Evolutionary conservation across 169 alveolate genomes (phyloP).

Genomic region (Plasmodium gaboni): DNA sequence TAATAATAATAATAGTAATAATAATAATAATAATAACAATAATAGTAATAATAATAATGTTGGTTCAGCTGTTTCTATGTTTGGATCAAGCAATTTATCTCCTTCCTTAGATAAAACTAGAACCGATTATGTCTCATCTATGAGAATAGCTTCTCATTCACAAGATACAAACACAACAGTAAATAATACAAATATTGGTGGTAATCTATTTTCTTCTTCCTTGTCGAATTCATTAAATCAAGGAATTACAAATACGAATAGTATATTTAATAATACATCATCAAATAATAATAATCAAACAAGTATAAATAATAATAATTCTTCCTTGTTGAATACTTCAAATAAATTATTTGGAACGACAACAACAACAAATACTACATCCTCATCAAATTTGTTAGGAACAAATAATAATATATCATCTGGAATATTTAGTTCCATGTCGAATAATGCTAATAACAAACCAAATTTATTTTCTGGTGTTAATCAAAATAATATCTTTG

Average conservation of each 20-base stretch:
- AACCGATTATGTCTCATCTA: conserved; percentile 25
- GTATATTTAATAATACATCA: background rate
- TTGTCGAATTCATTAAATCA: background rate
- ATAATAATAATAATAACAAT: background rate
- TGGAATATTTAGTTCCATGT: background rate
- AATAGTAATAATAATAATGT: background rate
- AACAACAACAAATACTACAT: background rate
- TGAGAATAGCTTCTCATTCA: conserved; percentile 19
- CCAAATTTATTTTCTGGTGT: conserved; percentile 24
- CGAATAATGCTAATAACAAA: background rate
- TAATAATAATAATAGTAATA: background rate
- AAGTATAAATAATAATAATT: background rate
- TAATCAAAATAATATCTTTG: conserved; percentile 18
- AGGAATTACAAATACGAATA: background rate
- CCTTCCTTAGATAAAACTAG: conserved; percentile 11
- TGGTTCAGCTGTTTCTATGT: background rate
- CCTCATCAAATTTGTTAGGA: background rate
- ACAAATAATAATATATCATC: background rate
- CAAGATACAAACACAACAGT: background rate
- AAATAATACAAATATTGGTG: background rate
- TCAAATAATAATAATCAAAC: background rate
- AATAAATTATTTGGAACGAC: background rate
- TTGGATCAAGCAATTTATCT: background rate
- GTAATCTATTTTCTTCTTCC: background rate
- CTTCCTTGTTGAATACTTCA: background rate